Base-by-base conservation (phyloP, 305 asterid species). In the Solanum hybrid region DNA sequence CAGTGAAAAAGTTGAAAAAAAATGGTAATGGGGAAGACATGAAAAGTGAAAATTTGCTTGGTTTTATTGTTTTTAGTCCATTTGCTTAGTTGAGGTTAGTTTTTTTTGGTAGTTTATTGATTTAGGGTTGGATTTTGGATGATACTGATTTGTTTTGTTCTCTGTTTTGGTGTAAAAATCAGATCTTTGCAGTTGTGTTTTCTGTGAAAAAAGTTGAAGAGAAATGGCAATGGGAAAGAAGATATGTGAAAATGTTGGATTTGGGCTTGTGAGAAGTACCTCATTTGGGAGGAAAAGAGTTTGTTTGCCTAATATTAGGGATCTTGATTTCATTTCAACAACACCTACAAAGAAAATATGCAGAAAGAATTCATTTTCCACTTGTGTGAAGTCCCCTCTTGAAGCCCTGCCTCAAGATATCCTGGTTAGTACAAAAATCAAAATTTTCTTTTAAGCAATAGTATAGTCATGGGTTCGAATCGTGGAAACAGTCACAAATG, bases 261-360 rank as follows among this genome's bases (percentile, higher is more conserved):
- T 82, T 42, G 96, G 94, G 88, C 85, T 96, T 12, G 94, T 90
- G 90, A 94, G 97, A 66, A 94, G 95, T 88, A 88, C 92, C 0
- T 96, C 98, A 5, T 95, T 96, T 93, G 99, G 98, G 90, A 91
- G 98, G 35, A 95, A 95, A 87, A 91, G 98, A 56, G 94, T 95
- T 29, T 91, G 89, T 79, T 89, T 93, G 80, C 88, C 93, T 1
- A 90, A 66, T 87, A 88, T 78, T 76, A 73, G 87, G 35, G 92
- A 87, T 40, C 36, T 87, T 78, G 89, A 84, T 6, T 86, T 31
- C 35, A 51, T 60, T 87, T 79, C 64, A 17, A 84, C 45, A 32
- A 27, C 93, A 1, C 90, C 94, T 22, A 88, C 82, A 26, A 95
- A 95, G 92, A 92, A 94, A 84, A 94, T 85, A 9, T 91, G 98